These are phyloP conservation scores for Penicillium malachiteum DNA, from an alignment of 495 filamentous ascomycete species.

Conservation along the genomic window DNA sequence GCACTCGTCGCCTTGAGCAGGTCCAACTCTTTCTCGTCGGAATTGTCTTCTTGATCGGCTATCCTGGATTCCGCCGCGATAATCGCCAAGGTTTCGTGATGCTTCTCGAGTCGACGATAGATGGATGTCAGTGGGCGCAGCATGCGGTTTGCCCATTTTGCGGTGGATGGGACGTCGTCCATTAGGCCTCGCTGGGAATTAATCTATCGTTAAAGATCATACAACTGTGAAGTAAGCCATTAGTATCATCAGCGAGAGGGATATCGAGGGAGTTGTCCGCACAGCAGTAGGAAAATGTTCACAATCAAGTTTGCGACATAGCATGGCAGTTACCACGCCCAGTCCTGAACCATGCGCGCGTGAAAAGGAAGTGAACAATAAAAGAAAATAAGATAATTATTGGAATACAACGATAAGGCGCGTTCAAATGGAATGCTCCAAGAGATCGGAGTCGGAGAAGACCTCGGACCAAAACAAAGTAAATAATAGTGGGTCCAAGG, in stretches of 20 bases:
- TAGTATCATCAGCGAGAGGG: not conserved
- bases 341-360: conserved; percentile 8
- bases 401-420: conserved; percentile 12
- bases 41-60: conserved; percentile 7
- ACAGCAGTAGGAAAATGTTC: conserved; percentile 3
- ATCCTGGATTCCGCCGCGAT: conserved; percentile 29
- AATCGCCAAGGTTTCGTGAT: conserved; percentile 38
- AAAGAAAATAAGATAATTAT: conserved; percentile 10
- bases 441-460: conserved; percentile 7
- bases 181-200: conserved; percentile 18
- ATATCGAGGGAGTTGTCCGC: not conserved
- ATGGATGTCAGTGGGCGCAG: conserved; percentile 47
- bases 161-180: conserved; percentile 44
- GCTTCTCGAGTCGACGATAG: conserved; percentile 46
- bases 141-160: conserved; percentile 51
- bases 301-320: conserved; percentile 8
- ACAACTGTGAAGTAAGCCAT: not conserved
- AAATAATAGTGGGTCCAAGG: conserved; percentile 26
- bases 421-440: conserved; percentile 9
- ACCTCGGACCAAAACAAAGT: conserved; percentile 21
- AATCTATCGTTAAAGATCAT: conserved; percentile 7
- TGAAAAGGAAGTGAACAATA: not conserved
- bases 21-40: not conserved
- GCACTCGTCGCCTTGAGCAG: not conserved
- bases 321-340: conserved; percentile 16